These are phyloP conservation scores for Melocanna baccifera DNA, from an alignment of 176 grass and related monocot genomes.

Conservation along the genomic window DNA sequence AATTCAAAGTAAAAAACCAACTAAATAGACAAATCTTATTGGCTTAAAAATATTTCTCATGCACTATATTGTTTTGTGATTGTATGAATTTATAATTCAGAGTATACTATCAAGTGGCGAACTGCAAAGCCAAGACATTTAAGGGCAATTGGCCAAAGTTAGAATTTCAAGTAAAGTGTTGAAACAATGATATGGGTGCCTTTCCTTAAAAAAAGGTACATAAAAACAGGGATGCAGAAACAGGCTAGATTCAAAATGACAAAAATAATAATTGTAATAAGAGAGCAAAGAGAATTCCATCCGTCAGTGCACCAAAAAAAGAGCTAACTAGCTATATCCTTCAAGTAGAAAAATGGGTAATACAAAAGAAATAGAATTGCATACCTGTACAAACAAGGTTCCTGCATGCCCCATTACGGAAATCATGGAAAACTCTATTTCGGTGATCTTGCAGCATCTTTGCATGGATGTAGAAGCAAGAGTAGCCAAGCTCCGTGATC, in stretches of 20 bases:
- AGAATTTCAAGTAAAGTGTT: not conserved
- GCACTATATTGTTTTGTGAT: not conserved
- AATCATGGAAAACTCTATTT: conserved; percentile 94
- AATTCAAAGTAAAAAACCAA: not conserved
- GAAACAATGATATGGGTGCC: not conserved
- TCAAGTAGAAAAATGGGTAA: not conserved
- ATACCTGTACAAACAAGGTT: conserved; percentile 98
- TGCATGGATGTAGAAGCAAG: conserved; percentile 98
- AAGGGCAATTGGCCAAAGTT: not conserved
- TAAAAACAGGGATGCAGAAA: not conserved
- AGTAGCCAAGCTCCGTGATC: conserved; percentile 91
- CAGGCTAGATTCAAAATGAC: not conserved
- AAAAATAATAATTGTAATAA: not conserved
- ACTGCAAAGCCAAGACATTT: not conserved
- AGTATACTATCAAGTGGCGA: not conserved
- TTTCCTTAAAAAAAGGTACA: conserved; percentile 1
- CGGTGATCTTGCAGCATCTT: conserved; percentile 98
- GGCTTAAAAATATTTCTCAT: not conserved
- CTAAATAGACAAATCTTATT: not conserved
- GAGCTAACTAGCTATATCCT: not conserved
- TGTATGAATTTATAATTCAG: not conserved
- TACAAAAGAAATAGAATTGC: not conserved
- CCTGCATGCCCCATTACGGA: conserved; percentile 91
- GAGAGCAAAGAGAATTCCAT: not conserved
- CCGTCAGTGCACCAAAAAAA: not conserved